Conservation (phyloP, 2,329 filamentous ascomycete species). For the Nemania sp. region DNA sequence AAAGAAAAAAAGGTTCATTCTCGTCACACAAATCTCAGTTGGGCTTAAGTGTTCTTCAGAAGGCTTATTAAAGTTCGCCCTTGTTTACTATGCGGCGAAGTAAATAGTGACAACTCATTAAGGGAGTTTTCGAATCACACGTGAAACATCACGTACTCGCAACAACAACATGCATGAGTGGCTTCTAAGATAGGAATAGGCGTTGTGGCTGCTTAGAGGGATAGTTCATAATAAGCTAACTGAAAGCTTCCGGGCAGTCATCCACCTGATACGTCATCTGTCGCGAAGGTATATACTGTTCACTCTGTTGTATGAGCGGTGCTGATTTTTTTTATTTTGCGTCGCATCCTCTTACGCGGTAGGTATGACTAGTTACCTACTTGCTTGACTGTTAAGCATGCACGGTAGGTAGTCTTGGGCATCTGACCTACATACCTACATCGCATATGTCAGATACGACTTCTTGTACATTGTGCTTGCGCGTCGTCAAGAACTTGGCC, state of each 20-base stretch:
- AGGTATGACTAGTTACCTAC: too few relatives aligned
- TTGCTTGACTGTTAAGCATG: neutral
- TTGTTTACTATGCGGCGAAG: neutral
- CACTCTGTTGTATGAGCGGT: too few relatives aligned
- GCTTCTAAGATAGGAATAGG: neutral
- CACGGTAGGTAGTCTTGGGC: constrained; percentile 7
- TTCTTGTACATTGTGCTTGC: constrained; percentile 26
- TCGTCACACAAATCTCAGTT: neutral
- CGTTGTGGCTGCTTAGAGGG: neutral
- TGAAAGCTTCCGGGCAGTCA: neutral
- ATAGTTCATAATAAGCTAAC: neutral
- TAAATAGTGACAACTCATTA: neutral
- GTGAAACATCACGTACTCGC: constrained; percentile 15
- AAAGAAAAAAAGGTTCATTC: neutral
- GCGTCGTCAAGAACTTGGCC: constrained; percentile 28
- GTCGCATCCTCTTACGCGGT: too few relatives aligned
- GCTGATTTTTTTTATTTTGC: too few relatives aligned
- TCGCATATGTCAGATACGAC: neutral
- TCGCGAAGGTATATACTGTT: too few relatives aligned
- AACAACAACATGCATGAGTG: neutral
- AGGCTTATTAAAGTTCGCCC: neutral
- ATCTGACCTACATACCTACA: neutral
- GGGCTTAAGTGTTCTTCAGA: neutral
- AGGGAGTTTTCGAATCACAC: neutral
- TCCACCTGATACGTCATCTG: too few relatives aligned